Conservation (phyloP, 257 asterid genomes). For the Solanum chaucha region DNA sequence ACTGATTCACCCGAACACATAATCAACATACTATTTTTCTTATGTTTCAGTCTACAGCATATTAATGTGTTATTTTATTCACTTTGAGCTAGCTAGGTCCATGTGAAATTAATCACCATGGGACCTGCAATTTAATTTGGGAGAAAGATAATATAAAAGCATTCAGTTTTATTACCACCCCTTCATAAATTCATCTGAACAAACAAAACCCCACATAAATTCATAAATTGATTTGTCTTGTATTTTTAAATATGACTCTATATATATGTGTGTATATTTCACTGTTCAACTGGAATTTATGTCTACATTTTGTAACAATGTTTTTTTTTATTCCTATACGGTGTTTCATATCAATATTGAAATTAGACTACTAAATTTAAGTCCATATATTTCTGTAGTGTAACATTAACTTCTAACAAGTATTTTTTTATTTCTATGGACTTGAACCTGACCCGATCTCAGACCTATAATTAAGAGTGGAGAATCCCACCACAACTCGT, state of each 20-base stretch:
- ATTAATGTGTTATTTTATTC: neutral
- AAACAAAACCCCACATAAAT: neutral
- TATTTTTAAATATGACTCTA: neutral
- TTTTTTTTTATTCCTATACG: no score
- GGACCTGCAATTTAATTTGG: neutral
- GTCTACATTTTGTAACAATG: neutral
- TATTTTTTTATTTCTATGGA: rapidly evolving
- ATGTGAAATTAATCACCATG: neutral
- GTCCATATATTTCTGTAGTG: no score
- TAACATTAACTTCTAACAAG: neutral
- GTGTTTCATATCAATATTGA: no score
- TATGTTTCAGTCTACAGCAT: neutral
- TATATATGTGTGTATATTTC: neutral
- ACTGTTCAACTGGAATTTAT: neutral
- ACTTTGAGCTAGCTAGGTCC: neutral
- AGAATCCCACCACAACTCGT: no score
- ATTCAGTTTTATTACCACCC: neutral
- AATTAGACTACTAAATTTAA: no score
- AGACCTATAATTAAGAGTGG: no score
- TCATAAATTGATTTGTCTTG: neutral
- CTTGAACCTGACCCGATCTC: no score
- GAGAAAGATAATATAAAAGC: neutral
- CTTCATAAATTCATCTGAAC: neutral
- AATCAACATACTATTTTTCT: no score
- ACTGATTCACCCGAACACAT: no score